Conservation (phyloP, 1,284 basidiomycete genomes). For the Binderoboletus segoi region DNA sequence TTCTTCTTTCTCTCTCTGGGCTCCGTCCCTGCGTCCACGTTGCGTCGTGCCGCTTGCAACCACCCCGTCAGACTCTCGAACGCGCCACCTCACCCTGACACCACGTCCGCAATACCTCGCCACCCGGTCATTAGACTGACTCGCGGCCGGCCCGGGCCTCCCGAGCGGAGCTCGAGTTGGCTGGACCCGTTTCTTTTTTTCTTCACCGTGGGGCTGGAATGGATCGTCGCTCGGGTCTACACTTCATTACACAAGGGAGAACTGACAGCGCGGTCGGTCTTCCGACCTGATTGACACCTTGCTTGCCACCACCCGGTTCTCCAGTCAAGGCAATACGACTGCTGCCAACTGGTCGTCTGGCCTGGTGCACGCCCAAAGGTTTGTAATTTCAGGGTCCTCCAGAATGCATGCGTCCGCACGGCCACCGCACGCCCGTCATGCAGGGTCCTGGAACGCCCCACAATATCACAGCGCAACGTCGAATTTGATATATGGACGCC, state of each 20-base stretch:
- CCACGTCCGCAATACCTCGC: too few species aligned
- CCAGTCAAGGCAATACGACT: too few species aligned
- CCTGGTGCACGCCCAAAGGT: conserved; percentile 9
- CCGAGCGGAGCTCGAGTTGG: too few species aligned
- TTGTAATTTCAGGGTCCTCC: conserved; percentile 25
- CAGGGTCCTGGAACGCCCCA: conserved; percentile 26
- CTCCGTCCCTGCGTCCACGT: neutral
- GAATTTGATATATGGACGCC: conserved; percentile 33
- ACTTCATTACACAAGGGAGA: too few species aligned
- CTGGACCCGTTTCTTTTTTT: neutral
- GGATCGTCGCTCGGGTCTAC: neutral
- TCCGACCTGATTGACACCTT: conserved; percentile 21
- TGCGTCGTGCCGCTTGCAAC: too few species aligned
- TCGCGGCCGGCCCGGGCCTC: too few species aligned
- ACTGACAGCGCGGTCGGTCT: too few species aligned
- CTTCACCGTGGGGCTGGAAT: neutral
- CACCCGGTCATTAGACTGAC: too few species aligned
- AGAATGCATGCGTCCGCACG: conserved; percentile 30
- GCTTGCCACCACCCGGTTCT: too few species aligned
- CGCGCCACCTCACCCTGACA: too few species aligned
- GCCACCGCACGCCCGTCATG: conserved; percentile 24
- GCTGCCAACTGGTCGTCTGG: neutral
- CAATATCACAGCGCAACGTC: conserved; percentile 18
- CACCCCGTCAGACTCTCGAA: too few species aligned
- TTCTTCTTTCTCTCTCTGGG: neutral